A percentile compares a stretch with the other conserved stretches of the same genome.
Evolutionary conservation across 2,329 filamentous ascomycete species (phyloP).

Genomic region (Aureobasidium subglaciale): DNA sequence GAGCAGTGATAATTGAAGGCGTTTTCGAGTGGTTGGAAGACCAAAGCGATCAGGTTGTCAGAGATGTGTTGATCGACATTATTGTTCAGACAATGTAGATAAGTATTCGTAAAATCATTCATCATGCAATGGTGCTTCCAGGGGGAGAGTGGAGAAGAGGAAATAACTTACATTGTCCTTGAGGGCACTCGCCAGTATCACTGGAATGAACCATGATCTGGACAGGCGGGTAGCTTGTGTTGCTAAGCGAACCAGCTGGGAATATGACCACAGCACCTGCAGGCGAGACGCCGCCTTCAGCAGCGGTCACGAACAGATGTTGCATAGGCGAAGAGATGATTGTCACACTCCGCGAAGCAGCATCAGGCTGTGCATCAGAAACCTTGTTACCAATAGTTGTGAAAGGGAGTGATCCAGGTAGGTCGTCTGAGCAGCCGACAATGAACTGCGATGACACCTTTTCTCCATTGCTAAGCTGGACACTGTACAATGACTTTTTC

Average conservation of each 20-base stretch:
- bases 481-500: conserved; percentile 7
- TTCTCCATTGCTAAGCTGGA: conserved; percentile 25
- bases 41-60: conserved; percentile 71
- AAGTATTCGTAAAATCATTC: conserved; percentile 82
- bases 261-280: conserved; percentile 66
- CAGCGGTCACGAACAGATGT: conserved; percentile 59
- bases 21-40: conserved; percentile 18
- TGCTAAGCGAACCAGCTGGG: conserved; percentile 45
- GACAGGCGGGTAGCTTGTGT: conserved; percentile 39
- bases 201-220: conserved; percentile 70
- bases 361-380: neutral
- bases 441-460: conserved; percentile 26
- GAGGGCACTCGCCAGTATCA: conserved; percentile 86
- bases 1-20: conserved; percentile 20
- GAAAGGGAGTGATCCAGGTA: conserved; percentile 17
- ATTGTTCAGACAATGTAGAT: conserved; percentile 99
- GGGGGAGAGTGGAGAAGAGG: conserved; percentile 18
- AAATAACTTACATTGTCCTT: conserved; percentile 73
- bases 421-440: conserved; percentile 22
- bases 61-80: conserved; percentile 67
- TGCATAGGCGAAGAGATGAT: conserved; percentile 61
- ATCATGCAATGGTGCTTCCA: conserved; percentile 58
- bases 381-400: neutral
- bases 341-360: conserved; percentile 41
- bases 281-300: conserved; percentile 69